phyloP scores from a whole-genome alignment of 345 rosid genomes.

The Aethionema arabicum region DNA sequence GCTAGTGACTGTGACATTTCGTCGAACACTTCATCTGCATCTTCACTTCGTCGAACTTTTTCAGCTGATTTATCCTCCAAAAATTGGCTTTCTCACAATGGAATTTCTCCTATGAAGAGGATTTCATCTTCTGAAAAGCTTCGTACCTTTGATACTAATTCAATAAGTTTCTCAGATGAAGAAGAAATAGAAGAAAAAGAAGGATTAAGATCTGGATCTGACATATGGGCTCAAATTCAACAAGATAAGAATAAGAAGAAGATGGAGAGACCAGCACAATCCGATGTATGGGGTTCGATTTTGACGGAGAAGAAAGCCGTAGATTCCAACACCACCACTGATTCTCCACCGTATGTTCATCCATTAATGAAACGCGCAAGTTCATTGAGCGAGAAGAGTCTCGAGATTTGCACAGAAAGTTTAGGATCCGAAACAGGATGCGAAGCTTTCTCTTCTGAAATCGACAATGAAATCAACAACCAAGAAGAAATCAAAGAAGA shows the following conservation, averaged over 20 bases:
- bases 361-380: constrained; percentile 66
- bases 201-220: constrained; percentile 32
- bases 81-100: constrained; percentile 59
- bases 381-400: constrained; percentile 73
- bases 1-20: constrained; percentile 25
- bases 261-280: constrained; percentile 33
- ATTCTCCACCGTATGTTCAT: constrained; percentile 65
- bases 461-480: constrained; percentile 36
- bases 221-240: constrained; percentile 56
- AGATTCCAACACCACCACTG: constrained; percentile 34
- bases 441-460: constrained; percentile 65
- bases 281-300: constrained; percentile 67
- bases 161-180: constrained; percentile 31
- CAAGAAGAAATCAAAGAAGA: constrained; percentile 31
- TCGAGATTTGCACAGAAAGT: constrained; percentile 89
- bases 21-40: constrained; percentile 35
- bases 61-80: constrained; percentile 87
- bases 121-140: constrained; percentile 57
- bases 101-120: constrained; percentile 53
- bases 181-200: constrained; percentile 36
- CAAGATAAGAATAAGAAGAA: constrained; percentile 39
- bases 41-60: constrained; percentile 72
- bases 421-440: constrained; percentile 99
- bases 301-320: constrained; percentile 46
- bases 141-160: constrained; percentile 35